A percentile compares a stretch with the other conserved stretches of the same genome.
These are phyloP conservation scores for Trichoderma gamsii DNA, from an alignment of 495 filamentous ascomycete genomes.

Conservation along the genomic window DNA sequence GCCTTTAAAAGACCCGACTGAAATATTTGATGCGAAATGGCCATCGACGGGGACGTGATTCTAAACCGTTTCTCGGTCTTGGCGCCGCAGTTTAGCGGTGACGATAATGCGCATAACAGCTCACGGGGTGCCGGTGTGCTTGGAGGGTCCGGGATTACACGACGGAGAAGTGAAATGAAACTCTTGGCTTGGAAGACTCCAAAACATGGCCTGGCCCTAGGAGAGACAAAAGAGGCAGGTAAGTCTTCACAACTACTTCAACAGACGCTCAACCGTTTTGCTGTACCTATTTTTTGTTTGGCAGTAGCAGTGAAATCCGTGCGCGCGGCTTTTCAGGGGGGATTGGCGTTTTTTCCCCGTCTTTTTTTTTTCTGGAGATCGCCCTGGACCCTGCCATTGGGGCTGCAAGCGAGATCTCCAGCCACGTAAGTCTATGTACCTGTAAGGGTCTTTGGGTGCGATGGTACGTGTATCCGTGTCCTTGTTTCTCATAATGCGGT, in stretches of 20 bases:
- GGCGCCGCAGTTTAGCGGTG: conserved; percentile 9
- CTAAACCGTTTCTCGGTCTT: conserved; percentile 2
- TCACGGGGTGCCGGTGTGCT: neutral
- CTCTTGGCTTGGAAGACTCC: too few species aligned
- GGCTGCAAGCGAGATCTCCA: conserved; percentile 11
- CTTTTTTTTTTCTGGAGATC: neutral
- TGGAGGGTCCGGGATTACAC: neutral
- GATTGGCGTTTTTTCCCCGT: neutral
- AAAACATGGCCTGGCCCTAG: too few species aligned
- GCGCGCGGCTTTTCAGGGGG: conserved; percentile 4
- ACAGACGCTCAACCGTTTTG: neutral
- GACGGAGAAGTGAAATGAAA: too few species aligned
- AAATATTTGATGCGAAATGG: conserved; percentile 9
- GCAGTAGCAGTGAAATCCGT: neutral
- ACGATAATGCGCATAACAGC: neutral
- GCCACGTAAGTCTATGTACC: neutral
- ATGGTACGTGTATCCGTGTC: neutral
- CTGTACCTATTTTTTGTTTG: neutral
- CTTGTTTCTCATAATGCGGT: neutral
- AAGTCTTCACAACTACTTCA: too few species aligned
- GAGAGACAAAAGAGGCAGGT: neutral
- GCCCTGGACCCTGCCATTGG: neutral
- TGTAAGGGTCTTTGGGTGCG: neutral
- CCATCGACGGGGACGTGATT: neutral
- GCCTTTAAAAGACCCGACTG: neutral